phyloP scores from a whole-genome alignment of 202 grass and related monocot genomes.

The Musa balbisiana region DNA sequence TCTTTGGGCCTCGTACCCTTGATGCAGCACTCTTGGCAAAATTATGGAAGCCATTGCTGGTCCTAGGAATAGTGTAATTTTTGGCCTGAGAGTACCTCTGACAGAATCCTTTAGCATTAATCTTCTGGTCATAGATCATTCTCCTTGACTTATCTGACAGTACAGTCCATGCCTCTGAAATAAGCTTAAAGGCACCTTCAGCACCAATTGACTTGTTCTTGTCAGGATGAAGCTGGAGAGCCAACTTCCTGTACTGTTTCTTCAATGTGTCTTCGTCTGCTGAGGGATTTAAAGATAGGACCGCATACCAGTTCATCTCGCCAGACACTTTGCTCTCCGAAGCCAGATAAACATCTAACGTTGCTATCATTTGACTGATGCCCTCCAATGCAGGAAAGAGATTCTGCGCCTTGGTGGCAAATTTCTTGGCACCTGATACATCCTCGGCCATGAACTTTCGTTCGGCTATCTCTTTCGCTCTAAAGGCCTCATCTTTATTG shows the following conservation, averaged over 20 bases:
- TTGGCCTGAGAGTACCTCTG: constrained; percentile 28
- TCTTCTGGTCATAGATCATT: constrained; percentile 38
- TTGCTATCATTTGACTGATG: constrained; percentile 52
- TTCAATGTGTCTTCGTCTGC: constrained; percentile 45
- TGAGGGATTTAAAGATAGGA: constrained; percentile 29
- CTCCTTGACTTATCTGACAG: constrained; percentile 46
- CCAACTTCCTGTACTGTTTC: constrained; percentile 60
- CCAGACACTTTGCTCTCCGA: constrained; percentile 37
- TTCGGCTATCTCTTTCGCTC: constrained; percentile 56
- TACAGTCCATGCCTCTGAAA: constrained; percentile 54
- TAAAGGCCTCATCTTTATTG: constrained; percentile 41
- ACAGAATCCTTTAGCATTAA: constrained; percentile 8
- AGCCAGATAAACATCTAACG: constrained; percentile 43
- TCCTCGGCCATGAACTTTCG: constrained; percentile 47
- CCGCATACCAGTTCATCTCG: constrained; percentile 55
- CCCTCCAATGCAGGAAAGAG: constrained; percentile 47
- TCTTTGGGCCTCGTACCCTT: constrained; percentile 17
- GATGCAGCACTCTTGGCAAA: constrained; percentile 14
- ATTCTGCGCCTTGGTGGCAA: constrained; percentile 50
- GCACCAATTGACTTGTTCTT: constrained; percentile 54
- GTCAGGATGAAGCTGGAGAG: constrained; percentile 60
- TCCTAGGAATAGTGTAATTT: neutral
- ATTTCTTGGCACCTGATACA: constrained; percentile 39
- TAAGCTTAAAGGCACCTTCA: constrained; percentile 43
- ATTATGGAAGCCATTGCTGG: constrained; percentile 11